A percentile compares a stretch with the other conserved stretches of the same genome.
Conservation (phyloP, 345 rosid species). For the Ricinus communis region DNA sequence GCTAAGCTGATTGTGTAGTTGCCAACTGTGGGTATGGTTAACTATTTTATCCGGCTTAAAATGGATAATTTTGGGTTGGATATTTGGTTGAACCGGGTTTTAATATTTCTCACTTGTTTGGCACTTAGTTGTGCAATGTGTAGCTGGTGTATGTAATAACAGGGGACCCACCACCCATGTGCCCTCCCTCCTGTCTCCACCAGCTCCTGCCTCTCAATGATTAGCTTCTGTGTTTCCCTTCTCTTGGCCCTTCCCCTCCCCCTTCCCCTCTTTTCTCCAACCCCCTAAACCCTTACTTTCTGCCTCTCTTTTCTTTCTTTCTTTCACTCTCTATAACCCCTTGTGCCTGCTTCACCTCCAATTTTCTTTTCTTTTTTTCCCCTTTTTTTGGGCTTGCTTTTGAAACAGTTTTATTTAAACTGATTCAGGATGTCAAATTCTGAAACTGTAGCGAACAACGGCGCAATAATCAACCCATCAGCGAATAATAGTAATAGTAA, state of each 20-base stretch:
- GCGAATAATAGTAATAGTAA: background rate
- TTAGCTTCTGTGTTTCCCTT: slow-evolving; percentile 44
- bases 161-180: slow-evolving; percentile 98
- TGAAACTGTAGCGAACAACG: slow-evolving; percentile 29
- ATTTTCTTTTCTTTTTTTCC: background rate
- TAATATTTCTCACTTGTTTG: too few relatives aligned
- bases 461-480: slow-evolving; percentile 47
- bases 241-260: slow-evolving; percentile 16
- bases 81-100: too few relatives aligned
- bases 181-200: slow-evolving; percentile 99
- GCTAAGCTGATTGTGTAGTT: too few relatives aligned
- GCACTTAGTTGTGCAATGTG: background rate
- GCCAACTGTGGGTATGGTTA: too few relatives aligned
- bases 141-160: slow-evolving; percentile 8
- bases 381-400: background rate
- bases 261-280: background rate
- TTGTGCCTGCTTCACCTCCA: too few relatives aligned
- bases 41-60: too few relatives aligned
- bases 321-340: too few relatives aligned
- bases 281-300: background rate
- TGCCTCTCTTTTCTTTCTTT: background rate
- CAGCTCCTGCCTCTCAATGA: slow-evolving; percentile 98
- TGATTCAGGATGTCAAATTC: slow-evolving; percentile 51
- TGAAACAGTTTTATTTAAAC: background rate
- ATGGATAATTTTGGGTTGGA: too few relatives aligned